Evolutionary conservation across 1,284 basidiomycete species (phyloP), one percentile per base, ranked within the genome.

Genomic region (Ganoderma lingzhi): DNA sequence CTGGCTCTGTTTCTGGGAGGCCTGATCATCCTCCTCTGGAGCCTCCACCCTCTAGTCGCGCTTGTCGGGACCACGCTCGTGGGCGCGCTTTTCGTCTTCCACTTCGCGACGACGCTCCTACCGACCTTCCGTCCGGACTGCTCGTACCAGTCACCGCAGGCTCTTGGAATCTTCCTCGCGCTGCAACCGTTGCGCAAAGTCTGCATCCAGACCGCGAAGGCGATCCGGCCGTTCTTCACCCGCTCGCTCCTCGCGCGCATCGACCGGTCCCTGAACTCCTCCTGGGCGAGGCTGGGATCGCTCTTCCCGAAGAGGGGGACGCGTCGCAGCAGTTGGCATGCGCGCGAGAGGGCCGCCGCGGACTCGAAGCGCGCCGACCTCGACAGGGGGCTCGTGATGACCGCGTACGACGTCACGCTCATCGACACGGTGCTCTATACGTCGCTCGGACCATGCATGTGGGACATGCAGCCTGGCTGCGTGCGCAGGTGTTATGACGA

Each of bases 111-210:
- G 10, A 51, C 71, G 2, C 62, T 78, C 32, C 66, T 77, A 14
- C 77, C 78, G 3, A 67, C 71, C 8, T 73, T 76, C 64, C 71
- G 66, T 45, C 17, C 74, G 2, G 61, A 68, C 30, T 77, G 75
- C 55, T 73, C 76, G 14, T 79, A 77, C 71, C 76, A 76, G 63
- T 76, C 77, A 4, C 78, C 78, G 1, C 77, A 78, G 65, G 70
- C 78, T 2, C 75, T 75, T 63, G 68, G 65, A 32, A 62, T 74
- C 58, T 64, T 69, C 59, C 35, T 70, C 28, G 48, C 58, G 23
- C 19, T 67, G 6, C 65, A 63, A 30, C 56, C 58, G 2, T 14
- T 45, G 4, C 53, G 56, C 39, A 37, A 60, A 28, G 17, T 58
- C 39, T 41, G 55, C 14, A 59, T 63, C 56, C 65, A 53, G 63